Evolutionary conservation across 2,329 filamentous ascomycete genomes (phyloP).

Genomic region (Pestalotiopsis sp.): DNA sequence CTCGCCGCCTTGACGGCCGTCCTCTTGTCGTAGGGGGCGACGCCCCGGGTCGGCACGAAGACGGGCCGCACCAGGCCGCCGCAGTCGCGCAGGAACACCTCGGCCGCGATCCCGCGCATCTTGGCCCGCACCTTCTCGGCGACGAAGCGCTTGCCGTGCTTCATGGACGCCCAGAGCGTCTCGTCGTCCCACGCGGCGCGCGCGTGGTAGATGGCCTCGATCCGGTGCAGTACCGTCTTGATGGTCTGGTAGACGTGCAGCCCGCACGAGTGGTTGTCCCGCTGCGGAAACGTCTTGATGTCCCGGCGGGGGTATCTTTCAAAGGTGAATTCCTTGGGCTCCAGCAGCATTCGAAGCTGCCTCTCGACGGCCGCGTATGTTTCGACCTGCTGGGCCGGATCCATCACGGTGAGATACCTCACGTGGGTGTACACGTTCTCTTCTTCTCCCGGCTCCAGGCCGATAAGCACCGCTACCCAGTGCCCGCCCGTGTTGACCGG

Average conservation of each 20-base stretch:
- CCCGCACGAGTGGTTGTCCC: not conserved
- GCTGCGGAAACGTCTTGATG: not conserved
- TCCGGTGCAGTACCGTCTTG: not conserved
- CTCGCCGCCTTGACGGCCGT: not conserved
- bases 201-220: not conserved
- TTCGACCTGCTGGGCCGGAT: not conserved
- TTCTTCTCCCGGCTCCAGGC: not conserved
- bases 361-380: not conserved
- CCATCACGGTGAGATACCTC: not conserved
- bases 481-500: not conserved
- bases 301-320: not conserved
- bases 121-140: not conserved
- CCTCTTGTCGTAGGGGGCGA: not conserved
- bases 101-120: slow-evolving; percentile 1
- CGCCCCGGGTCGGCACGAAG: not conserved
- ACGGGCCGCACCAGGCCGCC: not conserved
- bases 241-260: not conserved
- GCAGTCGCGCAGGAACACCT: not conserved
- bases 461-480: not conserved
- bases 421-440: not conserved
- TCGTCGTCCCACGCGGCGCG: not conserved
- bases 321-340: not conserved
- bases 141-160: not conserved
- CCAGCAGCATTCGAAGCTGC: not conserved
- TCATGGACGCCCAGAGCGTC: not conserved